Percentiles rank a stretch among this genome's conserved stretches.
These are phyloP conservation scores for Keithomyces neogunnii DNA, from an alignment of 2,329 filamentous ascomycete species.

Conservation along the genomic window DNA sequence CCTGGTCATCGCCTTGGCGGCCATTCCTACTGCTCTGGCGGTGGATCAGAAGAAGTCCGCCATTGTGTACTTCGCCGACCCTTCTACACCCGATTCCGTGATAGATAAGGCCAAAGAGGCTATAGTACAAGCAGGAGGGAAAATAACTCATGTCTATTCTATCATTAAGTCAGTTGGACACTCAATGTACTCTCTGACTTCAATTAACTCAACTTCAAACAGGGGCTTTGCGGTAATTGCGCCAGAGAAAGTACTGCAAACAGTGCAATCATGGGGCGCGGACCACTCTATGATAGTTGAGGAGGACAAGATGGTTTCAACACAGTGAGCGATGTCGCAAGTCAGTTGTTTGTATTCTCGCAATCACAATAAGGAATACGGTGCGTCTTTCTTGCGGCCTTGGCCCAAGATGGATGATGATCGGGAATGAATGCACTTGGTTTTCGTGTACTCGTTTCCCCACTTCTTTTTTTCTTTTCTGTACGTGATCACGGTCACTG, in stretches of 20 bases:
- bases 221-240: slow-evolving; percentile 75
- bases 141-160: slow-evolving; percentile 71
- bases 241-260: slow-evolving; percentile 59
- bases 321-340: slow-evolving; percentile 2
- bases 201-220: slow-evolving; percentile 16
- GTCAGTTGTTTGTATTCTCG: background rate
- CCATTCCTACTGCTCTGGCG: slow-evolving; percentile 49
- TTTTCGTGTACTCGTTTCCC: too few species aligned
- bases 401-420: background rate
- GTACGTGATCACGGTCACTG: too few species aligned
- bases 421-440: too few species aligned
- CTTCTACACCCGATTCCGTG: slow-evolving; percentile 55
- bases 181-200: background rate
- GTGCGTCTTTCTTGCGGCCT: background rate
- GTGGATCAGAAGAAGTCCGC: slow-evolving; percentile 64
- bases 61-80: slow-evolving; percentile 68
- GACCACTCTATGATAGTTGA: slow-evolving; percentile 50
- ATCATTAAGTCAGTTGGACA: slow-evolving; percentile 51
- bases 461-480: too few species aligned
- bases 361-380: background rate
- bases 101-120: slow-evolving; percentile 63
- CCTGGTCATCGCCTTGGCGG: slow-evolving; percentile 46
- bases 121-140: slow-evolving; percentile 60
- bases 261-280: slow-evolving; percentile 54
- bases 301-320: slow-evolving; percentile 62